These are phyloP conservation scores for Fusarium sp. DNA, from an alignment of 2,329 filamentous ascomycete species.

Conservation along the genomic window DNA sequence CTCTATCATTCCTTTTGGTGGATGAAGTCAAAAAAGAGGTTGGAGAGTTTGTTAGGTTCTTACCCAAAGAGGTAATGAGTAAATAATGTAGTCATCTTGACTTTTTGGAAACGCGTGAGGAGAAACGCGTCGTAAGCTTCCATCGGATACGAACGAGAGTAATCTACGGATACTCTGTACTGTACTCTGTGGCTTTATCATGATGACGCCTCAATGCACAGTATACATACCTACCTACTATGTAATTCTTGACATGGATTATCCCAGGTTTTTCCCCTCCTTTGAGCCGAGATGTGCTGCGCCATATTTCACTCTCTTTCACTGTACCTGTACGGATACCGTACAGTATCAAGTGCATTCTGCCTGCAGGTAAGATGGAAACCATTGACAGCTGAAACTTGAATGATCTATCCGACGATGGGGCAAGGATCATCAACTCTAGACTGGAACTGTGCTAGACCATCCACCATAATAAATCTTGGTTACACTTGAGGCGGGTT, in stretches of 20 bases:
- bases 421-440: constrained; percentile 12
- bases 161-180: not conserved
- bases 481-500: constrained; percentile 7
- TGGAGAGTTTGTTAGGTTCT: constrained; percentile 24
- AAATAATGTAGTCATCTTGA: constrained; percentile 25
- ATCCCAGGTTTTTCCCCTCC: constrained; percentile 20
- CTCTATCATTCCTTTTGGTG: constrained; percentile 18
- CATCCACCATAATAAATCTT: constrained; percentile 9
- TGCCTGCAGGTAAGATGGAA: not conserved
- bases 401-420: not conserved
- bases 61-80: constrained; percentile 34
- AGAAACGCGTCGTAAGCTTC: constrained; percentile 26
- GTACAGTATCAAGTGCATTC: not conserved
- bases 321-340: not conserved
- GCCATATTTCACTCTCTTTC: not conserved
- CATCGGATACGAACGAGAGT: not conserved
- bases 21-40: not conserved
- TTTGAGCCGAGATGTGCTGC: constrained; percentile 2
- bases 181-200: constrained; percentile 13
- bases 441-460: constrained; percentile 4
- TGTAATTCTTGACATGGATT: constrained; percentile 7
- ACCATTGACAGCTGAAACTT: constrained; percentile 30
- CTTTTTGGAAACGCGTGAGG: constrained; percentile 19
- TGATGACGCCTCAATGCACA: constrained; percentile 19
- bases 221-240: not conserved